These are phyloP conservation scores for Petunia axillaris DNA, from an alignment of 257 asterid genomes.

Conservation along the genomic window DNA sequence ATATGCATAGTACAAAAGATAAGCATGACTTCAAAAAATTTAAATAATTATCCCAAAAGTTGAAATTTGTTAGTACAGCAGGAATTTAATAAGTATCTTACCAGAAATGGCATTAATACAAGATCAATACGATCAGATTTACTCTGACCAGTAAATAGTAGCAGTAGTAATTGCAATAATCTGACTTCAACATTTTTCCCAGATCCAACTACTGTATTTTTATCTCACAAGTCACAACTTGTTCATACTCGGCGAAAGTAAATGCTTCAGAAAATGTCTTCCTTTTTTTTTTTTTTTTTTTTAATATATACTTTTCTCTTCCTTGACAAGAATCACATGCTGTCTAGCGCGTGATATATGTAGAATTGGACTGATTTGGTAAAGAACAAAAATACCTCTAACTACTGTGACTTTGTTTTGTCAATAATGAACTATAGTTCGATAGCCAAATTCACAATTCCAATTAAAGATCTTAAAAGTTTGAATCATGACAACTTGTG, in stretches of 20 bases:
- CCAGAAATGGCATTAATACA: slow-evolving; percentile 10
- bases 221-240: neutral
- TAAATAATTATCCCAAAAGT: too few species aligned
- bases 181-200: neutral
- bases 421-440: neutral
- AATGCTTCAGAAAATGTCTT: neutral
- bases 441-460: neutral
- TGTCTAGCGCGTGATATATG: neutral
- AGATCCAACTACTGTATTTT: neutral
- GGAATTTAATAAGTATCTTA: neutral
- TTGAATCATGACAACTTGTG: neutral
- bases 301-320: too few species aligned
- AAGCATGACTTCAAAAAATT: too few species aligned
- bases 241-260: neutral
- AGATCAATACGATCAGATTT: neutral
- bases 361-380: neutral
- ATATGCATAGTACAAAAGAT: too few species aligned
- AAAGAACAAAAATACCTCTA: neutral
- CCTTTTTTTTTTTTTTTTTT: too few species aligned
- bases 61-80: neutral
- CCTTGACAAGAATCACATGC: neutral
- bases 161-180: neutral
- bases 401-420: neutral
- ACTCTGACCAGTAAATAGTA: slow-evolving; percentile 4
- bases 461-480: too few species aligned